phyloP scores from a whole-genome alignment of 2,329 filamentous ascomycete species.

The Hortaea werneckii region DNA sequence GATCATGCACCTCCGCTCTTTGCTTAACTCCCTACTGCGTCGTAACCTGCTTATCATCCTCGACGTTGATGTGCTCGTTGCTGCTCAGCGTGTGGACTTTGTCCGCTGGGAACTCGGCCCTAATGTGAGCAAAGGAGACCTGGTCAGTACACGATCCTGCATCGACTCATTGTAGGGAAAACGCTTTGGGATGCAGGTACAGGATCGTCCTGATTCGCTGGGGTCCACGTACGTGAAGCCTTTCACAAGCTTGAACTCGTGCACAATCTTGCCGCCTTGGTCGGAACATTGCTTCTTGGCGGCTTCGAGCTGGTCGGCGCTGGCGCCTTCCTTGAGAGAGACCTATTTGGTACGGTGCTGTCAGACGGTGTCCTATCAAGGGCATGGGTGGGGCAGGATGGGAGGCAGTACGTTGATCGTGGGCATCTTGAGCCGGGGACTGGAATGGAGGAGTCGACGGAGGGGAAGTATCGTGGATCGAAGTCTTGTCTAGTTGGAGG shows the following conservation, averaged over 20 bases:
- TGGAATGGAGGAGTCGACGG: no score
- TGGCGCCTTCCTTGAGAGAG: slow-evolving; percentile 64
- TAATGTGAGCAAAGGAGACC: slow-evolving; percentile 27
- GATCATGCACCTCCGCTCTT: neutral
- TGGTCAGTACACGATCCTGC: no score
- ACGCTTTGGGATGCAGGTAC: no score
- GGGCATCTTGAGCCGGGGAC: slow-evolving; percentile 13
- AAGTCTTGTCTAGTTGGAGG: no score
- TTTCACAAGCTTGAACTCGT: slow-evolving; percentile 82
- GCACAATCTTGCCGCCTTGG: slow-evolving; percentile 72
- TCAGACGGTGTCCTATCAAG: no score
- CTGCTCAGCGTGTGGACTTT: slow-evolving; percentile 54
- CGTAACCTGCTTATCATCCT: slow-evolving; percentile 59
- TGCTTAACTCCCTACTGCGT: slow-evolving; percentile 47
- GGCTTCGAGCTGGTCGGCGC: slow-evolving; percentile 54
- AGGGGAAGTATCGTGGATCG: no score
- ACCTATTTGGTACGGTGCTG: no score
- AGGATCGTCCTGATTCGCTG: no score
- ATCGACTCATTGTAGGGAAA: neutral
- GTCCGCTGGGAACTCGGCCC: slow-evolving; percentile 63
- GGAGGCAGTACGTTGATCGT: slow-evolving; percentile 22
- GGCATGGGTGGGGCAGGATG: no score
- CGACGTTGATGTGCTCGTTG: slow-evolving; percentile 68
- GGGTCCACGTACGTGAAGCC: slow-evolving; percentile 68
- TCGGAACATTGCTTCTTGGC: slow-evolving; percentile 65